Conservation (phyloP, 2,329 filamentous ascomycete genomes). For the Xylariales sp. region DNA sequence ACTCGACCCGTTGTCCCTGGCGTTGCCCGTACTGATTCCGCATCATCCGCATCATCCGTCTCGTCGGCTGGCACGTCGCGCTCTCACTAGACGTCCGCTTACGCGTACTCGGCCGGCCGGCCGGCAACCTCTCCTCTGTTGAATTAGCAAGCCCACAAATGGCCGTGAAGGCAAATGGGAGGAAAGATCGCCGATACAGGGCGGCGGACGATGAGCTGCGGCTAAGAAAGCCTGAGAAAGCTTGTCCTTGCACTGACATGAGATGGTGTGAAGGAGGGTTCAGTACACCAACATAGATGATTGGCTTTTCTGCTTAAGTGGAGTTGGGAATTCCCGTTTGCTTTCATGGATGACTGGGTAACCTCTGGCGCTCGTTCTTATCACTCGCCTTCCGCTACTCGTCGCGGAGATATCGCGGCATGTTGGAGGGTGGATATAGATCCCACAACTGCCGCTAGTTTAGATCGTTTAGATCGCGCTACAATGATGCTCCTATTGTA, state of each 20-base stretch:
- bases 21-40: slow-evolving; percentile 22
- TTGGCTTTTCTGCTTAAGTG: slow-evolving; percentile 1
- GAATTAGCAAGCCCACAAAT: too few relatives aligned
- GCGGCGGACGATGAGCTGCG: too few relatives aligned
- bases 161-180: too few relatives aligned
- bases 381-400: too few relatives aligned
- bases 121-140: too few relatives aligned
- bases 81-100: slow-evolving; percentile 8
- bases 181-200: too few relatives aligned
- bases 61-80: slow-evolving; percentile 6
- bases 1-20: slow-evolving; percentile 3
- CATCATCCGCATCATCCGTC: slow-evolving; percentile 14
- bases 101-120: too few relatives aligned
- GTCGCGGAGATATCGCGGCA: background rate
- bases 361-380: background rate
- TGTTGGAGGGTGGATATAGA: background rate
- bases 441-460: slow-evolving; percentile 1
- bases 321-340: slow-evolving; percentile 8
- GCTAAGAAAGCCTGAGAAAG: slow-evolving; percentile 3
- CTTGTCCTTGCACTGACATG: slow-evolving; percentile 2
- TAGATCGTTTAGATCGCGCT: background rate
- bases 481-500: too few relatives aligned
- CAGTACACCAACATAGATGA: background rate
- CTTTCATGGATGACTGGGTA: slow-evolving; percentile 2
- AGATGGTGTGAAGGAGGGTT: background rate